Percentiles rank a stretch among this genome's conserved stretches.
Conservation (phyloP, 1,139 yeast species). For the Hemisphaericaspora xylofermentans region DNA sequence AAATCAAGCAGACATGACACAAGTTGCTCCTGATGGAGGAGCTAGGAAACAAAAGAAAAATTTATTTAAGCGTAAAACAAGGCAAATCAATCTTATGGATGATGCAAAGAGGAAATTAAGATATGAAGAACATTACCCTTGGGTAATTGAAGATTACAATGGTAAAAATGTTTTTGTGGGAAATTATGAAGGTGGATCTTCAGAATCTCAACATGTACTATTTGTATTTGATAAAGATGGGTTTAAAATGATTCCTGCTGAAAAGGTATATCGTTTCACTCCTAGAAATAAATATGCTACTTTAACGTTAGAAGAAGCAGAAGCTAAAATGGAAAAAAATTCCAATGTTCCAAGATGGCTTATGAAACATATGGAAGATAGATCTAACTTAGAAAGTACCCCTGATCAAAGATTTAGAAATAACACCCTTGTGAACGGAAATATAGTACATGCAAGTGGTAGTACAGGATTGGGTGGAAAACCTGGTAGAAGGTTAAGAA, state of each 20-base stretch:
- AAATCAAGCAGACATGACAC: slow-evolving; percentile 53
- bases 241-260: slow-evolving; percentile 92
- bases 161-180: slow-evolving; percentile 95
- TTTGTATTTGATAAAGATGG: slow-evolving; percentile 85
- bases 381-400: slow-evolving; percentile 44
- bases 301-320: slow-evolving; percentile 93
- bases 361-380: slow-evolving; percentile 84
- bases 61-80: slow-evolving; percentile 73
- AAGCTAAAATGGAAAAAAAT: slow-evolving; percentile 85
- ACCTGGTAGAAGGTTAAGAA: slow-evolving; percentile 45
- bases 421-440: slow-evolving; percentile 16
- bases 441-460: slow-evolving; percentile 20
- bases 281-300: slow-evolving; percentile 94
- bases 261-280: slow-evolving; percentile 88
- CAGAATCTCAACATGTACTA: slow-evolving; percentile 77
- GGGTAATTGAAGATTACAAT: slow-evolving; percentile 97
- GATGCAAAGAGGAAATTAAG: slow-evolving; percentile 80
- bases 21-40: slow-evolving; percentile 93
- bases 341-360: slow-evolving; percentile 89
- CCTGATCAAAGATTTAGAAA: slow-evolving; percentile 50
- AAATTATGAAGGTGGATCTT: slow-evolving; percentile 89
- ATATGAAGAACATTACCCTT: slow-evolving; percentile 94
- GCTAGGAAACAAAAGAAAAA: slow-evolving; percentile 69
- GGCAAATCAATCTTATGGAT: slow-evolving; percentile 77
- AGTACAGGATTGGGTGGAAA: slow-evolving; percentile 14